A percentile compares a stretch with the other conserved stretches of the same genome.
Conservation (phyloP, 257 asterid species). For the Handroanthus guayacan region DNA sequence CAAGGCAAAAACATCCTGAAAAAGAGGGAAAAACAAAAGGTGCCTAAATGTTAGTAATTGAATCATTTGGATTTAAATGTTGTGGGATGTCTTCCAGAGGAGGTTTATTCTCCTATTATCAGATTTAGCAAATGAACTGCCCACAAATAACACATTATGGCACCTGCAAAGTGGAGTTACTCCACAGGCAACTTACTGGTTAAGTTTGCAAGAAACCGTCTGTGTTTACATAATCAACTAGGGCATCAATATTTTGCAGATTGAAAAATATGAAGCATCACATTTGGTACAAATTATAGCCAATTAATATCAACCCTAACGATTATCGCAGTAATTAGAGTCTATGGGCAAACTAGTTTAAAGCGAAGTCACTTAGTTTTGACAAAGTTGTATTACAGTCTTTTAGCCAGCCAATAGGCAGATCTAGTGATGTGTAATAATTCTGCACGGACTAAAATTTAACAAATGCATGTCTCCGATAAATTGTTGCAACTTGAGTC, state of each 20-base stretch:
- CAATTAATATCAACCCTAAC: neutral
- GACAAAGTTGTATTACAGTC: neutral
- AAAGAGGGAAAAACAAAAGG: neutral
- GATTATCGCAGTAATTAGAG: neutral
- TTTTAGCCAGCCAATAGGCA: neutral
- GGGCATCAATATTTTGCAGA: neutral
- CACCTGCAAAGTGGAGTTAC: slow-evolving; percentile 1
- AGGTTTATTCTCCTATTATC: neutral
- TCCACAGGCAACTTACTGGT: neutral
- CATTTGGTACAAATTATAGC: slow-evolving; percentile 7
- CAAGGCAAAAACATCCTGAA: neutral
- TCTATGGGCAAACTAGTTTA: neutral
- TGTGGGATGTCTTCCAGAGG: neutral
- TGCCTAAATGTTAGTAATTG: neutral
- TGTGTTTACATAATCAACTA: neutral
- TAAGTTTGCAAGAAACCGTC: neutral
- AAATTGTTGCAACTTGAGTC: neutral
- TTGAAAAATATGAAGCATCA: neutral
- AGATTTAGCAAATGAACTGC: neutral
- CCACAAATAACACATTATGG: neutral
- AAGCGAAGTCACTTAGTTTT: neutral
- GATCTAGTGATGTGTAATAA: neutral
- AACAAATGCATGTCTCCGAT: neutral
- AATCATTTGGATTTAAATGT: neutral
- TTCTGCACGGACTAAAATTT: too few species aligned